These are phyloP conservation scores for Auxenochlorella pyrenoidosa DNA, from an alignment of 139 green algal genomes.

Conservation along the genomic window DNA sequence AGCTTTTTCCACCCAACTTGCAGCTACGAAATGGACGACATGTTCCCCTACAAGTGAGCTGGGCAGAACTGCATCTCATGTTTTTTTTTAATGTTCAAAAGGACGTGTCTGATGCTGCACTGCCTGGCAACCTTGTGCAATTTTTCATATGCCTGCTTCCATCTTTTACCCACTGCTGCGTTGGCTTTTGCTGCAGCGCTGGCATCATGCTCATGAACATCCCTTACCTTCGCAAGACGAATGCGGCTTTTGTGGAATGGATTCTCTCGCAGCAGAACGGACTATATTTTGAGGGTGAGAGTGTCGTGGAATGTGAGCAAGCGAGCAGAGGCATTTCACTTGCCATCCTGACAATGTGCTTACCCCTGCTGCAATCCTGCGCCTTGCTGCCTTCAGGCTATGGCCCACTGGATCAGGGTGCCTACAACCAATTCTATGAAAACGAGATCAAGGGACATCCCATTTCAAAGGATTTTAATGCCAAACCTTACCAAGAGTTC, in stretches of 20 bases:
- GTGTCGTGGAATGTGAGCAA: too few species aligned
- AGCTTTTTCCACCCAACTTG: neutral
- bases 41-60: neutral
- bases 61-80: neutral
- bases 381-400: neutral
- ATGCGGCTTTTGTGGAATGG: slow-evolving; percentile 10
- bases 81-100: too few species aligned
- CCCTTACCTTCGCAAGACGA: slow-evolving; percentile 22
- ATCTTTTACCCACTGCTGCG: neutral
- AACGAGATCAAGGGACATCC: slow-evolving; percentile 7
- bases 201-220: slow-evolving; percentile 32
- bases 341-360: neutral
- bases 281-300: slow-evolving; percentile 12
- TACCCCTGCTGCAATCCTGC: neutral
- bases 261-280: slow-evolving; percentile 18
- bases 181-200: neutral
- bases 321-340: too few species aligned
- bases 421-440: slow-evolving; percentile 28
- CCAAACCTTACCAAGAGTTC: slow-evolving; percentile 1
- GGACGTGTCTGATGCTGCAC: neutral
- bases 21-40: neutral
- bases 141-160: neutral
- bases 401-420: slow-evolving; percentile 17
- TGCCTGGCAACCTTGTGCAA: neutral
- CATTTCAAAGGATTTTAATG: slow-evolving; percentile 22